phyloP scores from a whole-genome alignment of 1,284 basidiomycete genomes.

The Cryptococcus sp. region DNA sequence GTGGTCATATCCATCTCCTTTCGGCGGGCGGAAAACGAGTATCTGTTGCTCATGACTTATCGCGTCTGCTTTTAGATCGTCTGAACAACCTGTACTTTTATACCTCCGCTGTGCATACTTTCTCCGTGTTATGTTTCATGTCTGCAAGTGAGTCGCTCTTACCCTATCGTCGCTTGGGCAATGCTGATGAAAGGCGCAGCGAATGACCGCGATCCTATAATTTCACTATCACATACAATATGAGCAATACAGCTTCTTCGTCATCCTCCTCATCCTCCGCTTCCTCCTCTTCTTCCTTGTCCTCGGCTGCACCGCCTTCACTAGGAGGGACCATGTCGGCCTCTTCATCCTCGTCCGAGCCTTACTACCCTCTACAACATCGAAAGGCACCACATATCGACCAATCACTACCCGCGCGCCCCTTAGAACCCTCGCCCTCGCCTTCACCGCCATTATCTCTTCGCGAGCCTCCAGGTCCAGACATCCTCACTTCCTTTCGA shows the following conservation, averaged over 20 bases:
- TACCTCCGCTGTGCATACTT: no score
- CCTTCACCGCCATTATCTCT: constrained; percentile 20
- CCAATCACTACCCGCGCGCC: constrained; percentile 1
- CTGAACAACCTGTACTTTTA: no score
- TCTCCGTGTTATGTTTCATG: no score
- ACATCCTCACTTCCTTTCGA: constrained; percentile 28
- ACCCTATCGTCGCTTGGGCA: no score
- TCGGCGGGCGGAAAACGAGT: no score
- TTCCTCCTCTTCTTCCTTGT: constrained; percentile 7
- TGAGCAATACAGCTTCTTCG: constrained; percentile 2
- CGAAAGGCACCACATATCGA: constrained; percentile 12
- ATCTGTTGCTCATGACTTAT: no score
- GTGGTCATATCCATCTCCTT: no score
- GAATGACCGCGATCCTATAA: no score
- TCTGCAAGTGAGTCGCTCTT: no score
- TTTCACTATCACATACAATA: background rate
- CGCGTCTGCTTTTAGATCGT: no score
- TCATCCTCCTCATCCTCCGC: constrained; percentile 8
- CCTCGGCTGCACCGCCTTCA: constrained; percentile 12
- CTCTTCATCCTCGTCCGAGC: constrained; percentile 12
- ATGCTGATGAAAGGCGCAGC: no score
- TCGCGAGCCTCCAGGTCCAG: constrained; percentile 37
- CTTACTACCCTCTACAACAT: constrained; percentile 13
- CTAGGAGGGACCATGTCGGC: background rate
- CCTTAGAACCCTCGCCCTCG: constrained; percentile 14